phyloP scores from a whole-genome alignment of 306 rosid species.

The Echinosophora koreensis region DNA sequence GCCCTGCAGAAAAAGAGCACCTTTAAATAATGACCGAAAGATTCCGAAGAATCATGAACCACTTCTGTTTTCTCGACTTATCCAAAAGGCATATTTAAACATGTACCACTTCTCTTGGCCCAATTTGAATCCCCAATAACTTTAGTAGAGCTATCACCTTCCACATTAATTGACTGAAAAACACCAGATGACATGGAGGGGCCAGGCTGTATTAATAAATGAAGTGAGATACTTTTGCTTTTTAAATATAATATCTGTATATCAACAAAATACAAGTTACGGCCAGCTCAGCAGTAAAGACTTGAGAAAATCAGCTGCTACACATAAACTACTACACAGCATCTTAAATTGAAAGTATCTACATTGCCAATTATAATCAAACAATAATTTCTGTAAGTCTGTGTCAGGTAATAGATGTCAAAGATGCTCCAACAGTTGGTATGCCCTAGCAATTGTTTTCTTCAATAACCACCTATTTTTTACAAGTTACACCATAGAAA shows the following conservation, averaged over 20 bases:
- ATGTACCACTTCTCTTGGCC: constrained; percentile 46
- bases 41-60: constrained; percentile 56
- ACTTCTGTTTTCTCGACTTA: constrained; percentile 53
- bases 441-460: constrained; percentile 4
- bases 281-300: constrained; percentile 32
- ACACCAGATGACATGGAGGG: constrained; percentile 62
- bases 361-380: constrained; percentile 1
- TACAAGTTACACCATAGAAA: constrained; percentile 1
- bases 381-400: constrained; percentile 1
- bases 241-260: constrained; percentile 2
- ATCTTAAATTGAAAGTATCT: constrained; percentile 21
- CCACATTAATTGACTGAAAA: constrained; percentile 57
- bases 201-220: constrained; percentile 70
- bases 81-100: constrained; percentile 51
- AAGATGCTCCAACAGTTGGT: not conserved
- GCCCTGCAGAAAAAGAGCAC: constrained; percentile 50
- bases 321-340: not conserved
- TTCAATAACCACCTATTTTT: not conserved
- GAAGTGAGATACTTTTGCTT: constrained; percentile 47
- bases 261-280: constrained; percentile 25
- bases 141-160: constrained; percentile 59
- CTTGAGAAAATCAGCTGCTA: constrained; percentile 29
- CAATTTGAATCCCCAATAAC: constrained; percentile 49
- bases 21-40: constrained; percentile 64
- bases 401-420: not conserved